phyloP scores from a whole-genome alignment of 1,284 basidiomycete genomes.

The Phylloboletellus chloephorus region DNA sequence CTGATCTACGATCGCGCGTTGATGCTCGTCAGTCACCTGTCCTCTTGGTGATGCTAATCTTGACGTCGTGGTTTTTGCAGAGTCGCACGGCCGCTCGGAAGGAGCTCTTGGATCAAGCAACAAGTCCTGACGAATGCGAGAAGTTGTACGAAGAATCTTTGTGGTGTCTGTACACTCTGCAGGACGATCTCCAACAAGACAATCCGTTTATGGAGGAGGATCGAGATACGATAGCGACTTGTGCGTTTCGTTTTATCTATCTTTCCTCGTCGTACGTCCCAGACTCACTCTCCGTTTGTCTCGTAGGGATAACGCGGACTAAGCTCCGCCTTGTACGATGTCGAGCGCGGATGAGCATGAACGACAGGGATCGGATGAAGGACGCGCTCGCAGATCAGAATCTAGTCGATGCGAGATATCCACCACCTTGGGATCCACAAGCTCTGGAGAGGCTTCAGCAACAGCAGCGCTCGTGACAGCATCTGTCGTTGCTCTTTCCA shows the following conservation, averaged over 20 bases:
- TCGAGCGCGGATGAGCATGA: conserved; percentile 67
- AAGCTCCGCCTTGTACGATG: conserved; percentile 71
- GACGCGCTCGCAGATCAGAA: conserved; percentile 72
- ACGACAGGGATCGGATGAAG: conserved; percentile 57
- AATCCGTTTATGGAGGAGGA: conserved; percentile 85
- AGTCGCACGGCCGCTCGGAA: conserved; percentile 89
- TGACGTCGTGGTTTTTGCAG: conserved; percentile 40
- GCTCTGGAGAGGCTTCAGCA: conserved; percentile 30
- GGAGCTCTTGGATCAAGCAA: conserved; percentile 79
- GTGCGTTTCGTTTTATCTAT: conserved; percentile 46
- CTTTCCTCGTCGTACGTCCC: not conserved
- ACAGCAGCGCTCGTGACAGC: conserved; percentile 20
- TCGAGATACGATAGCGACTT: conserved; percentile 72
- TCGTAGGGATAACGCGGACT: conserved; percentile 74
- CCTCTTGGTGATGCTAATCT: not conserved
- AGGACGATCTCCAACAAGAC: conserved; percentile 85
- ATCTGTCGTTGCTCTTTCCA: not conserved
- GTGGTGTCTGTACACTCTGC: conserved; percentile 86
- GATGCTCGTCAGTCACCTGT: conserved; percentile 45
- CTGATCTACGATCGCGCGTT: conserved; percentile 78
- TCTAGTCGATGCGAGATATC: conserved; percentile 62
- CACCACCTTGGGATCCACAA: conserved; percentile 67
- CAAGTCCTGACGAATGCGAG: conserved; percentile 79
- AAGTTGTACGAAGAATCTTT: conserved; percentile 92
- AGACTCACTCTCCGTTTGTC: not conserved